phyloP scores from a whole-genome alignment of 768 basidiomycete species.

The Punctularia strigosozonata region DNA sequence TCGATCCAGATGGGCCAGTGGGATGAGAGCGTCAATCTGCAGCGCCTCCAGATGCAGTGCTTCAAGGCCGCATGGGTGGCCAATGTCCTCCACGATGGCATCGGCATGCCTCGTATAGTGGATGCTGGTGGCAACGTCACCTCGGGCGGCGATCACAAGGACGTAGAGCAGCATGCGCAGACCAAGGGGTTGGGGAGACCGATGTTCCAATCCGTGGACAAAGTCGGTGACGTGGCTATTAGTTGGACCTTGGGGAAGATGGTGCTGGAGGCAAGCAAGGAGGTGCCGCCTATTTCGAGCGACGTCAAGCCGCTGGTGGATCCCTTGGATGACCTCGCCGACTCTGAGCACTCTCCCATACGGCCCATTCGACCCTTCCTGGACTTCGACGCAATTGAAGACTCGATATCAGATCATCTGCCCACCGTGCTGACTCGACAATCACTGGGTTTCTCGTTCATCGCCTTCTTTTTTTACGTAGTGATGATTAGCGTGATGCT shows the following conservation, averaged over 20 bases:
- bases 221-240: slow-evolving; percentile 88
- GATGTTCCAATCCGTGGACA: slow-evolving; percentile 86
- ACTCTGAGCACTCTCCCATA: slow-evolving; percentile 45
- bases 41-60: slow-evolving; percentile 92
- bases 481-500: slow-evolving; percentile 29
- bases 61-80: slow-evolving; percentile 99
- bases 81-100: slow-evolving; percentile 92
- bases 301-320: slow-evolving; percentile 54
- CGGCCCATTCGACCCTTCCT: slow-evolving; percentile 53
- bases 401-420: slow-evolving; percentile 53
- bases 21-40: slow-evolving; percentile 66
- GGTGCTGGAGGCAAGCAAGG: slow-evolving; percentile 94
- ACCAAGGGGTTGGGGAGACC: slow-evolving; percentile 75
- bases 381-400: slow-evolving; percentile 48
- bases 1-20: slow-evolving; percentile 57
- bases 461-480: slow-evolving; percentile 47
- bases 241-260: slow-evolving; percentile 99
- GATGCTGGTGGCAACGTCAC: slow-evolving; percentile 76
- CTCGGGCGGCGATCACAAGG: slow-evolving; percentile 52
- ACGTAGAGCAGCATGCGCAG: slow-evolving; percentile 64
- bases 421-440: slow-evolving; percentile 48
- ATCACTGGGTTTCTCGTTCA: slow-evolving; percentile 63
- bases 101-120: slow-evolving; percentile 85
- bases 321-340: slow-evolving; percentile 55
- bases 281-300: slow-evolving; percentile 40